These are phyloP conservation scores for Umbelopsis sp. DNA, from an alignment of 192 early-diverging fungal species.

Conservation along the genomic window DNA sequence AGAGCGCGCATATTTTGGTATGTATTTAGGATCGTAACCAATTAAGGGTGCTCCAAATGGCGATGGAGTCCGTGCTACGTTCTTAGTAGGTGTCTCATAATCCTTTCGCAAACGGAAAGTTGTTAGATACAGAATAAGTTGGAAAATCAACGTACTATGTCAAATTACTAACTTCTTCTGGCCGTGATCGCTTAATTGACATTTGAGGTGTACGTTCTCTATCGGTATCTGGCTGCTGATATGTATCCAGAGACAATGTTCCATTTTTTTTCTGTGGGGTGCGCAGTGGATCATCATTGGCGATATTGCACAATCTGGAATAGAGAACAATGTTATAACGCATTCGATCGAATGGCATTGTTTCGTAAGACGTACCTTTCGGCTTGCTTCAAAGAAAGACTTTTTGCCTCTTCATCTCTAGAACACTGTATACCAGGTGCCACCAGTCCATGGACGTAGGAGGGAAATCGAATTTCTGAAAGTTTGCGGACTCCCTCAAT, in stretches of 20 bases:
- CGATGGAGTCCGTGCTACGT: background rate
- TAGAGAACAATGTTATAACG: background rate
- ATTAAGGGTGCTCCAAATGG: background rate
- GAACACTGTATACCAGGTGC: background rate
- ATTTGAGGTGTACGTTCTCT: background rate
- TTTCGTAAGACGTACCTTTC: background rate
- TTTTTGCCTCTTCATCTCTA: background rate
- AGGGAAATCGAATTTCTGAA: background rate
- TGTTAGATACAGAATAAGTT: too few relatives aligned
- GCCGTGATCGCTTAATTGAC: background rate
- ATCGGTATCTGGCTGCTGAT: background rate
- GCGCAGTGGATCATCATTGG: background rate
- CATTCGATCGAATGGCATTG: background rate
- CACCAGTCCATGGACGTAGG: background rate
- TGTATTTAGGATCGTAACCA: background rate
- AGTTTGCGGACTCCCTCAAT: background rate
- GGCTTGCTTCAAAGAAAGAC: background rate
- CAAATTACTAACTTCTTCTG: background rate
- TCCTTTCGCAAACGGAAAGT: background rate
- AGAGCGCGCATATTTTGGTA: background rate
- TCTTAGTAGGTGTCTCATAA: background rate
- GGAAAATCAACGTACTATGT: background rate
- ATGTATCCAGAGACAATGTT: background rate
- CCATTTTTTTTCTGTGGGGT: background rate
- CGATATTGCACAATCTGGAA: background rate